A percentile compares a stretch with the other conserved stretches of the same genome.
phyloP scores from a whole-genome alignment of 208 protist species.

The Crithidia bombi region DNA sequence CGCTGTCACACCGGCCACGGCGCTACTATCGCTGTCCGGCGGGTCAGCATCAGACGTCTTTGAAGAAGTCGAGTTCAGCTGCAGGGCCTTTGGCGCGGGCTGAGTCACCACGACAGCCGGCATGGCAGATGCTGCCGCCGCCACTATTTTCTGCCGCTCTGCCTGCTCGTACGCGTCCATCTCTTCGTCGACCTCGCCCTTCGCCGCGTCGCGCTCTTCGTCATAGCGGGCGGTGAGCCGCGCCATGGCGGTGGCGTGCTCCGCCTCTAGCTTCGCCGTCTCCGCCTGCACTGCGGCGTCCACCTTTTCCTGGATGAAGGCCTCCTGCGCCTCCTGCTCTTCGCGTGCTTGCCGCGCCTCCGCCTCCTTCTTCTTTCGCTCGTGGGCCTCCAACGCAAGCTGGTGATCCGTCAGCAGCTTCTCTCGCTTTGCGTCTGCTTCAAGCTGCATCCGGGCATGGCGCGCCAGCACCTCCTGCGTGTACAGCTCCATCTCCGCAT shows the following conservation, averaged over 20 bases:
- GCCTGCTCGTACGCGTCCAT: conserved; percentile 50
- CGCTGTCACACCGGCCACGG: conserved; percentile 2
- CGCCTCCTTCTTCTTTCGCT: conserved; percentile 42
- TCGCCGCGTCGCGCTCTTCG: conserved; percentile 51
- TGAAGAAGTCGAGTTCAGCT: not conserved
- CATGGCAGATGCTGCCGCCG: conserved; percentile 1
- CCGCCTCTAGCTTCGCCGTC: conserved; percentile 34
- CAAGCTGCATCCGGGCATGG: conserved; percentile 42
- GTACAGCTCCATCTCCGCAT: conserved; percentile 54
- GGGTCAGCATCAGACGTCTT: not conserved
- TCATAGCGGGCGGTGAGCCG: conserved; percentile 40
- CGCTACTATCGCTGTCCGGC: not conserved
- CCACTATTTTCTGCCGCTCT: conserved; percentile 38
- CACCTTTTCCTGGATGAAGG: conserved; percentile 45
- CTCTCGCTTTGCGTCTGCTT: conserved; percentile 58
- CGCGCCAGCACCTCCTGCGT: conserved; percentile 45
- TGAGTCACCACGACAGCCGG: not conserved
- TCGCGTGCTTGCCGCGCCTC: conserved; percentile 38
- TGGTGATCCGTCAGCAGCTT: conserved; percentile 47
- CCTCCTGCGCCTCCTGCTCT: conserved; percentile 40
- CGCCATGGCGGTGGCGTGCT: conserved; percentile 32
- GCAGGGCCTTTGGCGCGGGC: not conserved
- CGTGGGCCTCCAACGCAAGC: conserved; percentile 43
- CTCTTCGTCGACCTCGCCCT: conserved; percentile 69
- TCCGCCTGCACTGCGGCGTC: conserved; percentile 42